Conservation (phyloP, 108 stramenopile genomes). For the Stephanodiscus minutulus region DNA sequence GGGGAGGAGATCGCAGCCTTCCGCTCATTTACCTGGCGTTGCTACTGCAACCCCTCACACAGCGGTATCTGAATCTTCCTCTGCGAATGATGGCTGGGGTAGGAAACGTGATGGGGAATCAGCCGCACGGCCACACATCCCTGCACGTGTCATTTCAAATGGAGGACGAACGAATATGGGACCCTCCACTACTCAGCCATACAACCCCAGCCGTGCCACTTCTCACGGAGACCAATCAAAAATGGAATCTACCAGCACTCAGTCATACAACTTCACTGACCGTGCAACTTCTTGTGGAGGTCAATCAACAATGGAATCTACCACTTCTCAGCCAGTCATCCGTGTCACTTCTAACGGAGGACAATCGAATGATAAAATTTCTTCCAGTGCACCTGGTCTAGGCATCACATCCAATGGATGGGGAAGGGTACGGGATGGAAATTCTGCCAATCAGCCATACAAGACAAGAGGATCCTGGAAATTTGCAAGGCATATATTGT, state of each 20-base stretch:
- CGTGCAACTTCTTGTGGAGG: too few relatives aligned
- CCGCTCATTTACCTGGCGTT: background rate
- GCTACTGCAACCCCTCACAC: background rate
- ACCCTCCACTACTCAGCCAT: too few relatives aligned
- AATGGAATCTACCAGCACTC: too few relatives aligned
- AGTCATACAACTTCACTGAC: too few relatives aligned
- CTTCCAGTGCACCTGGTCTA: background rate
- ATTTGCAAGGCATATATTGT: slow-evolving; percentile 6
- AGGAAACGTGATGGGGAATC: slow-evolving; percentile 7
- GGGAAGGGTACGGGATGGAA: slow-evolving; percentile 13
- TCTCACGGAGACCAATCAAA: too few relatives aligned
- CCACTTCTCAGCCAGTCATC: background rate
- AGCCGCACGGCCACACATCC: background rate
- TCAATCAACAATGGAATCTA: background rate
- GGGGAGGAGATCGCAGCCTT: background rate
- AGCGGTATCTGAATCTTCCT: background rate
- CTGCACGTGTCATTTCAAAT: background rate
- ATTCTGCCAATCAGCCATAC: background rate
- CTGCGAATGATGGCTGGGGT: slow-evolving; percentile 10
- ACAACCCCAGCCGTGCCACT: too few relatives aligned
- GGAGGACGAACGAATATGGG: too few relatives aligned
- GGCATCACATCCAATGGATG: slow-evolving; percentile 1
- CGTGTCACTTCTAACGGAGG: background rate
- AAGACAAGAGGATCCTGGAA: slow-evolving; percentile 12
- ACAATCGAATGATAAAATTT: background rate